phyloP scores from a whole-genome alignment of 805 yeast species.

The Candida krabiensis region DNA sequence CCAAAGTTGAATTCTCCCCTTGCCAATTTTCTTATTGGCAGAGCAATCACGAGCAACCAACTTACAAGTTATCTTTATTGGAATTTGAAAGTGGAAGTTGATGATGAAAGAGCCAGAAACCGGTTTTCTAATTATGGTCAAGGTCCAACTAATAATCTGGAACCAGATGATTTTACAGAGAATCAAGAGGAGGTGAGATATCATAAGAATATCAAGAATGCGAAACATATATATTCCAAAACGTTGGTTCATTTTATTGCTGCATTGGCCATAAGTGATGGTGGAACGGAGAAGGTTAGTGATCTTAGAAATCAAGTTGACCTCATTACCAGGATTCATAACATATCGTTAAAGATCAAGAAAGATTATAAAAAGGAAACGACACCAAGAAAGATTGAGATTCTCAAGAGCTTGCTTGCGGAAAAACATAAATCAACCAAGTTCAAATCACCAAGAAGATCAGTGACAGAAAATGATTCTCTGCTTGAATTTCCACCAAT shows the following conservation, averaged over 20 bases:
- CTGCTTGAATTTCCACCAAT: slow-evolving; percentile 50
- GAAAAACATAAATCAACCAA: slow-evolving; percentile 43
- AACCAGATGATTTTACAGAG: slow-evolving; percentile 14
- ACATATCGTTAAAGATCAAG: slow-evolving; percentile 64
- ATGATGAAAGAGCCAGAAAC: slow-evolving; percentile 47
- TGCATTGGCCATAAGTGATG: slow-evolving; percentile 20
- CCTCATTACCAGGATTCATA: slow-evolving; percentile 64
- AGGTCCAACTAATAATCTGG: slow-evolving; percentile 4
- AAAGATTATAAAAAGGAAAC: slow-evolving; percentile 62
- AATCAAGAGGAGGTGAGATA: slow-evolving; percentile 12
- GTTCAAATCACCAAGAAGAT: slow-evolving; percentile 10
- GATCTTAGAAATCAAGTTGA: slow-evolving; percentile 53
- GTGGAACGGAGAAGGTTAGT: slow-evolving; percentile 31
- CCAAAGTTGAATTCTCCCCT: slow-evolving; percentile 51
- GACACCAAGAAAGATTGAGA: slow-evolving; percentile 72
- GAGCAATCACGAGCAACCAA: slow-evolving; percentile 62
- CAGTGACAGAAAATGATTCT: slow-evolving; percentile 21
- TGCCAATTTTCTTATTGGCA: slow-evolving; percentile 70
- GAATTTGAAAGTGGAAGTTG: slow-evolving; percentile 86
- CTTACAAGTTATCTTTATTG: slow-evolving; percentile 87
- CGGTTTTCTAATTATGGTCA: slow-evolving; percentile 11
- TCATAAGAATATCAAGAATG: slow-evolving; percentile 4
- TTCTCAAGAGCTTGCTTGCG: slow-evolving; percentile 54
- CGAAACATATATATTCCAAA: slow-evolving; percentile 23
- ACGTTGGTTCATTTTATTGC: slow-evolving; percentile 32